Conservation (phyloP, 2,329 filamentous ascomycete species). For the Ambrosiella xylebori region DNA sequence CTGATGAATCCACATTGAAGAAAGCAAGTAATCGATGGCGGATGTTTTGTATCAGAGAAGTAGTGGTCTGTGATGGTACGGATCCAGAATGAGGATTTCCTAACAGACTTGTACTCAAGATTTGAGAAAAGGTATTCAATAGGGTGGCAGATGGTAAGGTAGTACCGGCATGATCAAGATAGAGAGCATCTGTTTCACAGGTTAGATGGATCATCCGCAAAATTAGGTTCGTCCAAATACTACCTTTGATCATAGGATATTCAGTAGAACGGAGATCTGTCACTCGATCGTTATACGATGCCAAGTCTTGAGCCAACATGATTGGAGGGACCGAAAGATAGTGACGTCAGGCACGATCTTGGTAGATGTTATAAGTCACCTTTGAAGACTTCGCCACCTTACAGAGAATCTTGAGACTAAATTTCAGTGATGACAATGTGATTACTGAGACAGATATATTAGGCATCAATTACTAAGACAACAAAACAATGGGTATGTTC, state of each 20-base stretch:
- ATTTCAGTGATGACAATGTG: too few relatives aligned
- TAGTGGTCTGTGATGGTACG: conserved; percentile 38
- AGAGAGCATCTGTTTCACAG: conserved; percentile 22
- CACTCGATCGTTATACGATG: conserved; percentile 39
- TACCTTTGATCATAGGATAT: conserved; percentile 55
- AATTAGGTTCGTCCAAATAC: background rate
- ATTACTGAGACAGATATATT: too few relatives aligned
- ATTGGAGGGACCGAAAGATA: background rate
- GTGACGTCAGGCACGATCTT: background rate
- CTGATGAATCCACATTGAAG: conserved; percentile 38
- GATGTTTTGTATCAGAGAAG: conserved; percentile 38
- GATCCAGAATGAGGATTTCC: conserved; percentile 53
- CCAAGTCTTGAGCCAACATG: background rate
- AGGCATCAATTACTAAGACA: too few relatives aligned
- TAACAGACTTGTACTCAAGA: conserved; percentile 40
- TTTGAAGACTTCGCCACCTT: background rate
- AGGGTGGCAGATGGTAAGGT: conserved; percentile 42
- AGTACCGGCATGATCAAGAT: conserved; percentile 41
- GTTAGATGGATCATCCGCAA: background rate
- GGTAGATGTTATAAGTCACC: background rate
- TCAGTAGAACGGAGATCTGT: conserved; percentile 41
- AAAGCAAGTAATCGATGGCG: conserved; percentile 36
- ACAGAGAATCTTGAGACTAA: too few relatives aligned
- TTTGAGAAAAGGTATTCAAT: conserved; percentile 35
- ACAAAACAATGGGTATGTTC: too few relatives aligned